These are phyloP conservation scores for Mycogone perniciosa DNA, from an alignment of 2,329 filamentous ascomycete species.

Conservation along the genomic window DNA sequence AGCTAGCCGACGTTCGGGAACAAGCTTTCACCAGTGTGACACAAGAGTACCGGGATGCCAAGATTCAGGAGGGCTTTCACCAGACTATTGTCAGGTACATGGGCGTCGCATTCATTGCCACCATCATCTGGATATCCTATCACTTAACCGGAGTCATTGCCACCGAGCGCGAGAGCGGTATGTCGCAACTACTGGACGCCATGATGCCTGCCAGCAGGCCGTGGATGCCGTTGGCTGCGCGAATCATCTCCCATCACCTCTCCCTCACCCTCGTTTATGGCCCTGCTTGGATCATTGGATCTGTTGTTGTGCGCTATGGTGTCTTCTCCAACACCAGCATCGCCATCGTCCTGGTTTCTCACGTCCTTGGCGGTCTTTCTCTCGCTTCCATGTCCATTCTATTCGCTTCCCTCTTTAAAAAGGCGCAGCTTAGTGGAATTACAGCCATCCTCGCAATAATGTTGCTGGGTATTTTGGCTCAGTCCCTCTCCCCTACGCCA, in stretches of 20 bases:
- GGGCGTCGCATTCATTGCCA: conserved; percentile 71
- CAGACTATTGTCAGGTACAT: conserved; percentile 65
- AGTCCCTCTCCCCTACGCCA: conserved; percentile 61
- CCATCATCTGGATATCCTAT: conserved; percentile 75
- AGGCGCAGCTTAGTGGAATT: conserved; percentile 82
- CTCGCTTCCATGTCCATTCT: conserved; percentile 76
- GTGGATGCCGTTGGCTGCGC: conserved; percentile 72
- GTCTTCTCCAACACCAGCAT: conserved; percentile 60
- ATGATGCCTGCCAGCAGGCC: conserved; percentile 75
- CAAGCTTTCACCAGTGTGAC: conserved; percentile 73
- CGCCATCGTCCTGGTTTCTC: conserved; percentile 64
- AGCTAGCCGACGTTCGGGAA: conserved; percentile 45
- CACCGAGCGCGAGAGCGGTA: conserved; percentile 76
- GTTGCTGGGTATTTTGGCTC: conserved; percentile 73
- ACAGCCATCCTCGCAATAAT: conserved; percentile 66
- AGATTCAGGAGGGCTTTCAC: conserved; percentile 67
- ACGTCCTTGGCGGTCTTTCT: conserved; percentile 69
- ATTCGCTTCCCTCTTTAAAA: conserved; percentile 77
- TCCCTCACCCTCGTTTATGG: conserved; percentile 75
- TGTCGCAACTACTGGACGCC: conserved; percentile 81
- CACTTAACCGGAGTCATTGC: conserved; percentile 83
- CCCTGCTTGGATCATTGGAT: conserved; percentile 76
- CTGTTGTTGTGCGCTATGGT: conserved; percentile 54
- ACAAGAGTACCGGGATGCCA: conserved; percentile 55
- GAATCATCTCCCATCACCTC: conserved; percentile 73